Base-by-base conservation (phyloP, 345 rosid species). In the Ailanthus altissimus region DNA sequence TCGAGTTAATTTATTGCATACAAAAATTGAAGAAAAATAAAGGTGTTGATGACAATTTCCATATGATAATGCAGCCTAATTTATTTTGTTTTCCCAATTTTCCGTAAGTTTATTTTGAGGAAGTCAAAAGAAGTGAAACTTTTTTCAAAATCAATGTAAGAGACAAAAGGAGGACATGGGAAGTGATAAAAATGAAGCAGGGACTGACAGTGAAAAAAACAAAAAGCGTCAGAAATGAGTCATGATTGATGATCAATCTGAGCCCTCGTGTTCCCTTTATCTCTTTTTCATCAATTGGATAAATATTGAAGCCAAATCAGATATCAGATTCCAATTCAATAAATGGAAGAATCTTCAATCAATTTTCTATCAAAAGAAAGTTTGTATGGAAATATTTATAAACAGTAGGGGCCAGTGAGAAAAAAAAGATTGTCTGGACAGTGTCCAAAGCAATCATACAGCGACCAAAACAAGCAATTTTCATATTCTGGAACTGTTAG, bases 111-210 rank as follows among this genome's bases (percentile, higher is more conserved):
- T 65, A 3, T 49, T 50, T 28, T 4, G 28, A 10, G 63, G 23
- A 28, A 47, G 57, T 47, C 68, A 60, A 61, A 73, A 73, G 77
- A 73, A 73, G 5, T 0, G 57, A 12, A 12, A 47, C 68, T 10
- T 73, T 60, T 46, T n/a, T n/a, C 40, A 47, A 32, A 32, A 32
- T 28, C 21, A 45, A 26, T 45, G 14, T 16, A 60, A 20, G 56
- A 58, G 76, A 59, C 67, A 73, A 10, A 58, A 15, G 67, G 76
- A 59, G 6, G 61, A n/a, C n/a, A n/a, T n/a, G n/a, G n/a, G n/a
- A n/a, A n/a, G n/a, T n/a, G n/a, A n/a, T n/a, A n/a, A n/a, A n/a
- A n/a, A n/a, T n/a, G n/a, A n/a, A n/a, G n/a, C n/a, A n/a, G n/a
- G n/a, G n/a, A n/a, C n/a, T n/a, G n/a, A n/a, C n/a, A n/a, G n/a